phyloP scores from a whole-genome alignment of 2,329 filamentous ascomycete genomes.

The Microcera coccophila region DNA sequence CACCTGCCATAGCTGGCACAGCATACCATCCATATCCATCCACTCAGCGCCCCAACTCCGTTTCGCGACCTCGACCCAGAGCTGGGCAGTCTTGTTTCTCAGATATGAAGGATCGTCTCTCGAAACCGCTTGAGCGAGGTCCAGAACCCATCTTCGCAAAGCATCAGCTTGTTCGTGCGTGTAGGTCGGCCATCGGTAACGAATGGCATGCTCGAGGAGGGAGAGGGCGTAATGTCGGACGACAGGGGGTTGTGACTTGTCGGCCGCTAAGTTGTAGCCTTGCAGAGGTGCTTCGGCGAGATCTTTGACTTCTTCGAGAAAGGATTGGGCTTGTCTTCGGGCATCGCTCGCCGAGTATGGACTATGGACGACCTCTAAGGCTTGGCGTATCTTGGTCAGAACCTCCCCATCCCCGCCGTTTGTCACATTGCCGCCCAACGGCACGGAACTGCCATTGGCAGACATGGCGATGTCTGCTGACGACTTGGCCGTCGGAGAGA shows the following conservation, averaged over 20 bases:
- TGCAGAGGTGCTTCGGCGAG: constrained; percentile 75
- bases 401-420: constrained; percentile 41
- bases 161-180: constrained; percentile 61
- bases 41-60: constrained; percentile 88
- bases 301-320: constrained; percentile 81
- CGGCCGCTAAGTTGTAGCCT: constrained; percentile 77
- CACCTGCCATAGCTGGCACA: constrained; percentile 78
- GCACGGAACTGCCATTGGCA: constrained; percentile 34
- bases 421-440: constrained; percentile 30
- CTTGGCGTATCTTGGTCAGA: constrained; percentile 71
- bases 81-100: constrained; percentile 86
- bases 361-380: constrained; percentile 83
- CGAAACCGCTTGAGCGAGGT: constrained; percentile 68
- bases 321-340: constrained; percentile 77
- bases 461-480: constrained; percentile 27
- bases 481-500: constrained; percentile 11
- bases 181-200: constrained; percentile 77
- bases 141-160: constrained; percentile 72
- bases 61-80: constrained; percentile 95
- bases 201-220: constrained; percentile 83
- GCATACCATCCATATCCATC: constrained; percentile 86
- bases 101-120: constrained; percentile 75
- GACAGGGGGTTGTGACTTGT: constrained; percentile 69
- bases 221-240: constrained; percentile 93
- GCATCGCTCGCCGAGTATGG: constrained; percentile 75